These are phyloP conservation scores for Vanrija sp. DNA, from an alignment of 1,284 basidiomycete species.

Conservation along the genomic window DNA sequence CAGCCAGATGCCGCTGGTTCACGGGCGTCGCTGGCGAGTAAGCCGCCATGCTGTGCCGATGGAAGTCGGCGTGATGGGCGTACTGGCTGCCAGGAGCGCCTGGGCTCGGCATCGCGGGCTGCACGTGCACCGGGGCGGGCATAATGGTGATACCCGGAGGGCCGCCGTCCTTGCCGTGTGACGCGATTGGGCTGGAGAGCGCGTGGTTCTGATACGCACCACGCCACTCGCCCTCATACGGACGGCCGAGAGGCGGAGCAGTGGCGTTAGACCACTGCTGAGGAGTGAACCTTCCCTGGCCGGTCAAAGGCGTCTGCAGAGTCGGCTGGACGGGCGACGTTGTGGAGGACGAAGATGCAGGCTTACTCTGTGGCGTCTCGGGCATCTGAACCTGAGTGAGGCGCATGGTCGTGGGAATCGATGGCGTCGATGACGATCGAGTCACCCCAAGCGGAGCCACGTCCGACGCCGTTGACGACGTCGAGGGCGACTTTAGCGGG, in stretches of 20 bases:
- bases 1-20: background rate
- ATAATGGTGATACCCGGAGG: background rate
- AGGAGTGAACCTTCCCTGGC: constrained; percentile 7
- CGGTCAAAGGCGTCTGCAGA: constrained; percentile 12
- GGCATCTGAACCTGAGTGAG: constrained; percentile 1
- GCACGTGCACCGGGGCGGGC: background rate
- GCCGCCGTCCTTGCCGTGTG: background rate
- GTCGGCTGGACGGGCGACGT: constrained; percentile 13
- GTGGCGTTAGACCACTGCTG: constrained; percentile 8
- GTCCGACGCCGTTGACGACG: background rate
- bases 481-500: background rate
- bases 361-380: background rate
- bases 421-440: background rate
- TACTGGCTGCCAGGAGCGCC: too few species aligned
- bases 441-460: background rate
- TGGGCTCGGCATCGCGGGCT: too few species aligned
- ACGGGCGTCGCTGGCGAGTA: constrained; percentile 1
- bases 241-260: constrained; percentile 2
- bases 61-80: background rate
- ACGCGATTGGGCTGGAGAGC: constrained; percentile 5
- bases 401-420: background rate
- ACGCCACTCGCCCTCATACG: constrained; percentile 8
- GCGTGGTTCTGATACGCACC: constrained; percentile 3
- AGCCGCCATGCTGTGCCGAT: background rate
- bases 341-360: background rate